Evolutionary conservation across 2,329 filamentous ascomycete genomes (phyloP), one percentile per base, ranked within the genome.

Genomic region (Ceratocystis destructans): DNA sequence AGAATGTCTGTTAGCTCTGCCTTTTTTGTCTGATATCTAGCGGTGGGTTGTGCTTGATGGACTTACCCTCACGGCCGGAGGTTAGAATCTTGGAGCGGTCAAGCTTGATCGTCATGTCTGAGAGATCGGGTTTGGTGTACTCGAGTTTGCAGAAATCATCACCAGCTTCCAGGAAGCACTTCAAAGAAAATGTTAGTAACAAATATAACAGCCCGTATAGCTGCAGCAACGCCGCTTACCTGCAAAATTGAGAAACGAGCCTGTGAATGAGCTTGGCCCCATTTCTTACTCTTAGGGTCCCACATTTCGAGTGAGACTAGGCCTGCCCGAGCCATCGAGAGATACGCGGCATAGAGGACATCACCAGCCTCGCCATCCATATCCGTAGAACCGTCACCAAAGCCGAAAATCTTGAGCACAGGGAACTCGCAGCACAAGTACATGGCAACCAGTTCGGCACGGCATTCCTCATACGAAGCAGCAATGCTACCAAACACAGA

Each of bases 361-460:
- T 96, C 88, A 55, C 91, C 92, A 8, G 91, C 90, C 72, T 88
- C 84, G 68, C 83, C 82, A 70, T 88, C 78, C 70, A 96, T 87
- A 72, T 96, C 82, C 64, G 81, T 76, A 20, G 77, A 82, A 22
- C 91, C 91, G 71, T 95, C 83, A 33, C 91, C 92, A 68, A 93
- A 94, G 31, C 92, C 92, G 71, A 97, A 97, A 73, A 96, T 93
- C 74, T 91, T 83, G 22, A 97, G 82, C 62, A 95, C 90, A 10
- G 85, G 82, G 73, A 96, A 96, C 72, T 96, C 92, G 76, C 92
- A 96, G 72, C 87, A 85, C 65, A 97, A 80, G 53, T 86, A 87
- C 91, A 96, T 96, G 64, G 92, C 93, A 10, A 96, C 92, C 71
- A 91, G 88, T 75, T 97, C 93, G 3, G 93, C 93, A 66, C 93